Evolutionary conservation across 495 filamentous ascomycete genomes (phyloP), one percentile per base, ranked within the genome.

Genomic region (Annulohypoxylon moriforme): DNA sequence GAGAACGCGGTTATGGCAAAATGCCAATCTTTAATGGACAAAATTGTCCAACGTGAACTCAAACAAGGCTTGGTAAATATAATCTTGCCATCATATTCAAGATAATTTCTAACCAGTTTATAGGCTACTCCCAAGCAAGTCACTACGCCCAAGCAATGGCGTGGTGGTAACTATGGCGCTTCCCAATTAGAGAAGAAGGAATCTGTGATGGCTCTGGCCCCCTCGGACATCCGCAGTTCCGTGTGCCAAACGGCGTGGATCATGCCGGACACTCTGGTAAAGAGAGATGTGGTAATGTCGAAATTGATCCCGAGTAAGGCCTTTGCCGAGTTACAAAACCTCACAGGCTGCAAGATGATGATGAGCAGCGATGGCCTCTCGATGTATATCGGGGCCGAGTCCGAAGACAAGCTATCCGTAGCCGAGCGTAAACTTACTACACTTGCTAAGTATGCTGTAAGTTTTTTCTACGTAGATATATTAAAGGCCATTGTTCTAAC

Each of bases 351-450:
- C 22, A 14, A 40, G 4, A 57, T 85, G 9, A 50, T 71, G 5
- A 60, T 56, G 11, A 60, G 72, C 27, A 46, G 68, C 1, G 55
- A 78, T 18, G 69, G 68, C n/a, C 58, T 50, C 14, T 49, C 68
- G 1, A 66, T 86, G 1, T 80, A 81, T 38, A 75, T 86, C 40
- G 80, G 78, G 0, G 78, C 64, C 6, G 10, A 71, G 20, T 64
- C 60, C 2, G 11, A 71, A 33, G 69, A 75, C 8, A 36, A 50
- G 0, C 16, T 82, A 6, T 25, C 53, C 22, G 60, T 57, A 18
- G 79, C 71, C 7, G 38, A 77, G 24, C 57, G 61, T 3, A 86
- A 81, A 71, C 75, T 86, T 1, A 75, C 68, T 4, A 76, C 75
- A 13, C 34, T 85, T 22, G 72, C 76, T 1, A 74, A 69, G 29